Base-by-base conservation (phyloP, 805 yeast genomes). In the Hanseniaspora meyeri region DNA sequence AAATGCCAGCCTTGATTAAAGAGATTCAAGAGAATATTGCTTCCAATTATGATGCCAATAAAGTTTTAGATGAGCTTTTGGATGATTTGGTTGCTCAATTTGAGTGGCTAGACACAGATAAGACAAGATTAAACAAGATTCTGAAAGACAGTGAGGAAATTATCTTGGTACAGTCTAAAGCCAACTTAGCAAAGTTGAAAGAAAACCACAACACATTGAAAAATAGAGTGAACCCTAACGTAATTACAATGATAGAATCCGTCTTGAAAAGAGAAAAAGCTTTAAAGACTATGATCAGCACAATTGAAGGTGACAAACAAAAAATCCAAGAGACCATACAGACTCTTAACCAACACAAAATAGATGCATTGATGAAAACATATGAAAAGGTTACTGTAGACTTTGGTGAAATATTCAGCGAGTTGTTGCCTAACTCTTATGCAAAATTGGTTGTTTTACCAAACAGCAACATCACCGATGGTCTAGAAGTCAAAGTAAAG, bases 331-430 rank as follows among this genome's bases (percentile, higher is more conserved):
- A 87, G 61, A 90, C 97, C 0, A 83, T 93, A 46, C 77, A 75
- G 8, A 87, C 87, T 54, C 76, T 93, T 61, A 89, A 91, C 64
- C 86, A 85, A 51, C 87, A 89, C 69, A 90, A 93, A 67, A 75
- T 86, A 48, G 84, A 85, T 37, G 89, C 96, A 0, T 74, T 93
- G 59, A 77, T 85, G 43, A 79, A 82, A 55, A 91, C 97, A 0
- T 91, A 91, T 82, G 77, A 81, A 60, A 87, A 86, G 64, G 97
- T 93, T 9, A 81, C 91, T 4, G 77, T 72, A 10, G 97, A 91
- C 67, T 90, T 93, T 70, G 98, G 98, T 14, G 77, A 78, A 51
- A 87, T 93, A 29, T 93, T 93, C 70, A 80, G 85, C 1, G 96
- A 89, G 63, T 74, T 93, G 51, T 72, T 93, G 54, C 97, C 97